These are phyloP conservation scores for Venturia effusa DNA, from an alignment of 2,329 filamentous ascomycete genomes.

Conservation along the genomic window DNA sequence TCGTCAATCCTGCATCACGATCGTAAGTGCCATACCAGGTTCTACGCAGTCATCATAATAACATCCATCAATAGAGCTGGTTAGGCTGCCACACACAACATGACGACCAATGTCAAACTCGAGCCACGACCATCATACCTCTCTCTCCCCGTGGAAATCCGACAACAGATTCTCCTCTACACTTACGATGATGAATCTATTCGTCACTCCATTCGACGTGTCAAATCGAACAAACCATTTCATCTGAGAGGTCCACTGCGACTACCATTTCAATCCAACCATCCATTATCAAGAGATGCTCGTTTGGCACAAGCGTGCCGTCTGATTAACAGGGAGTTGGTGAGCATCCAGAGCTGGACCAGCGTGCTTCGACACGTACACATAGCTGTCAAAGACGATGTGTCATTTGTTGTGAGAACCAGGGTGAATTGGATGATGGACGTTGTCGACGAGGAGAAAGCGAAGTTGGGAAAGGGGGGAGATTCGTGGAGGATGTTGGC, in stretches of 20 bases:
- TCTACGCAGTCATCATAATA: not conserved
- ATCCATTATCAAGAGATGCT: not conserved
- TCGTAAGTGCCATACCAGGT: not conserved
- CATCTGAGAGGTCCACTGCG: not conserved
- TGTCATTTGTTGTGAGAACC: not conserved
- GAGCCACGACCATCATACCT: not conserved
- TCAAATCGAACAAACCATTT: not conserved
- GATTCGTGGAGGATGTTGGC: not conserved
- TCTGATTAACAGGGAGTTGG: not conserved
- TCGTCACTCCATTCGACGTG: not conserved
- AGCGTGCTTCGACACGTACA: not conserved
- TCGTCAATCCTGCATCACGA: not conserved
- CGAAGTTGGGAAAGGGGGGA: not conserved
- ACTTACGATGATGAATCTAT: not conserved
- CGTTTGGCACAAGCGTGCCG: not conserved
- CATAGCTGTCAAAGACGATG: not conserved
- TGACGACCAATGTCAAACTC: not conserved
- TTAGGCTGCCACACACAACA: not conserved
- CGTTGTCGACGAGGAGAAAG: not conserved
- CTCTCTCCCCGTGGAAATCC: not conserved
- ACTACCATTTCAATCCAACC: not conserved
- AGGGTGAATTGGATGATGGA: not conserved
- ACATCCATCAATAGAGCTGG: not conserved
- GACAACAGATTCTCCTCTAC: not conserved
- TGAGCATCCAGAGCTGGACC: not conserved